These are phyloP conservation scores for Camptophora hylomeconis DNA, from an alignment of 2,329 filamentous ascomycete genomes.

Conservation along the genomic window DNA sequence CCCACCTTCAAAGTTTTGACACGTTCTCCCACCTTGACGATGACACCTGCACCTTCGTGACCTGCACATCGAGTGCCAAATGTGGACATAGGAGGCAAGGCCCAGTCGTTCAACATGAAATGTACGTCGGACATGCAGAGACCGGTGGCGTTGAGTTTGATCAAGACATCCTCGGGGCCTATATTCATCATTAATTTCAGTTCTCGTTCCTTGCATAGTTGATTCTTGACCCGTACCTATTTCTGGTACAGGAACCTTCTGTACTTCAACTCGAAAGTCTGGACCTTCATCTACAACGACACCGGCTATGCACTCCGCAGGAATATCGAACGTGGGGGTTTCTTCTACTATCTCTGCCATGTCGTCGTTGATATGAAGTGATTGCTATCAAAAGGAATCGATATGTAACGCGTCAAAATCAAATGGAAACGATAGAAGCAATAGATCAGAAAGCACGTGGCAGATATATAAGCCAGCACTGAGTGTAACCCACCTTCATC, in stretches of 20 bases:
- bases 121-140: slow-evolving; percentile 47
- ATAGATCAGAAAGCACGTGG: too few relatives aligned
- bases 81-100: slow-evolving; percentile 31
- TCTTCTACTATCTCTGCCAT: too few relatives aligned
- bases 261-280: slow-evolving; percentile 15
- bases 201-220: background rate
- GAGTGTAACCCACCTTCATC: too few relatives aligned
- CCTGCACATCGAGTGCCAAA: slow-evolving; percentile 35
- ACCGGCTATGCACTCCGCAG: slow-evolving; percentile 14
- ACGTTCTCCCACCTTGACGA: slow-evolving; percentile 41
- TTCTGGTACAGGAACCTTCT: slow-evolving; percentile 17
- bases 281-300: slow-evolving; percentile 17
- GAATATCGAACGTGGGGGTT: slow-evolving; percentile 16
- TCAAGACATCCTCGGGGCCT: slow-evolving; percentile 42
- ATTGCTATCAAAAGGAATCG: too few relatives aligned
- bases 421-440: too few relatives aligned
- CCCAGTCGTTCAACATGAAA: slow-evolving; percentile 43
- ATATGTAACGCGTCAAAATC: too few relatives aligned
- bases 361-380: too few relatives aligned
- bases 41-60: slow-evolving; percentile 45
- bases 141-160: slow-evolving; percentile 45
- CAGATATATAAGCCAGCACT: too few relatives aligned
- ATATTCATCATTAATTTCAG: background rate
- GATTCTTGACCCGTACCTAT: slow-evolving; percentile 9
- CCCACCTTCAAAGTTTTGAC: slow-evolving; percentile 41